A percentile compares a stretch with the other conserved stretches of the same genome.
phyloP scores from a whole-genome alignment of 1,284 basidiomycete genomes.

The Rugosomyces carneus region DNA sequence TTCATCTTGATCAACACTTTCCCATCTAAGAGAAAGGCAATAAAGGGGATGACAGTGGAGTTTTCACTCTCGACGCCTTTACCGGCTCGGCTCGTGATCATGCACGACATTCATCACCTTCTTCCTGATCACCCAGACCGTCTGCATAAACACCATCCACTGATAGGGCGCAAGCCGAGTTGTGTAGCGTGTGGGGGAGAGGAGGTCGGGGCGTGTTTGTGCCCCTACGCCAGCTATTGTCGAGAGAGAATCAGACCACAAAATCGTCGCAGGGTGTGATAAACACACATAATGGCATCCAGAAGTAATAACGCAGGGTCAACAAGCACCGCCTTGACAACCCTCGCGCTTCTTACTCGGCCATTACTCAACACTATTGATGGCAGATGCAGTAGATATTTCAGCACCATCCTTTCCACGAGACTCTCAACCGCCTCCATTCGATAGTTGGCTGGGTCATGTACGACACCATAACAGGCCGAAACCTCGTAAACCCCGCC shows the following conservation, averaged over 20 bases:
- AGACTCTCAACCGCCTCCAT: conserved; percentile 44
- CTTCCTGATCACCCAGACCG: too few relatives aligned
- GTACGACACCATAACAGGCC: conserved; percentile 81
- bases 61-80: too few relatives aligned
- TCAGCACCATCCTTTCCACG: conserved; percentile 49
- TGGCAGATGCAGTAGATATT: conserved; percentile 70
- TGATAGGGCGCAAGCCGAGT: conserved; percentile 74
- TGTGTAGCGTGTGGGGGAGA: conserved; percentile 54
- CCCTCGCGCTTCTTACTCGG: conserved; percentile 84
- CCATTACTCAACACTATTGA: conserved; percentile 85
- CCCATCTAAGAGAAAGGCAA: too few relatives aligned
- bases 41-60: too few relatives aligned
- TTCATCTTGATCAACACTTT: conserved; percentile 54
- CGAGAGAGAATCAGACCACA: background rate
- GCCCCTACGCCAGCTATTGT: conserved; percentile 43
- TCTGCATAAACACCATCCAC: too few relatives aligned
- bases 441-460: conserved; percentile 36
- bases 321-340: conserved; percentile 71
- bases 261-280: background rate
- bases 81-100: too few relatives aligned
- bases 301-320: conserved; percentile 71
- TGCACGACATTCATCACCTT: too few relatives aligned
- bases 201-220: conserved; percentile 49
- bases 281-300: conserved; percentile 65
- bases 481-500: conserved; percentile 84